Percentiles rank a stretch among this genome's conserved stretches.
Evolutionary conservation across 2,329 filamentous ascomycete species (phyloP).

Genomic region (Plenodomus biglobosus): DNA sequence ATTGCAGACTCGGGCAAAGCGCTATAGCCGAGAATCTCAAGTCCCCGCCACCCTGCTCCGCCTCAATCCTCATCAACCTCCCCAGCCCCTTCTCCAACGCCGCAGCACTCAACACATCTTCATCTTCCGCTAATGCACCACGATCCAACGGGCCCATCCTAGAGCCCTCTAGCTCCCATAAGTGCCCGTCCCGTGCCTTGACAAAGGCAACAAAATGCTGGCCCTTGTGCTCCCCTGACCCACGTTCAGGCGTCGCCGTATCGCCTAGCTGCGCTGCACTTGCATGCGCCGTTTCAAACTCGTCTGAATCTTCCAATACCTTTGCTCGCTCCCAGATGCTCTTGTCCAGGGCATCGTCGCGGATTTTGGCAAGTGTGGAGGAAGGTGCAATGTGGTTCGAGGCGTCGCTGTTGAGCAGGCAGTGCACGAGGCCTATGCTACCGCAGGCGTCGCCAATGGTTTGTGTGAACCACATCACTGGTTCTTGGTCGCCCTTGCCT

Average conservation of each 20-base stretch:
- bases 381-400: constrained; percentile 47
- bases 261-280: constrained; percentile 48
- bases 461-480: constrained; percentile 61
- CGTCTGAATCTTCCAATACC: constrained; percentile 54
- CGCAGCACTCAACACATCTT: constrained; percentile 49
- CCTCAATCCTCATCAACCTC: constrained; percentile 41
- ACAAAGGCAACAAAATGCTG: constrained; percentile 54
- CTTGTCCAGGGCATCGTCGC: constrained; percentile 50
- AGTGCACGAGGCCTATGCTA: constrained; percentile 59
- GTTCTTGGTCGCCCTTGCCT: constrained; percentile 52
- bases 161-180: constrained; percentile 52
- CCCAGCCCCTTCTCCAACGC: constrained; percentile 48
- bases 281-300: constrained; percentile 49
- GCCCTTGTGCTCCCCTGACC: constrained; percentile 33
- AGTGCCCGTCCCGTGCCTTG: constrained; percentile 48
- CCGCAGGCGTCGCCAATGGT: constrained; percentile 62
- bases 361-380: constrained; percentile 50
- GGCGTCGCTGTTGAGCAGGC: constrained; percentile 54
- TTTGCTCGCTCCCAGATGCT: constrained; percentile 51
- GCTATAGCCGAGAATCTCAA: constrained; percentile 51
- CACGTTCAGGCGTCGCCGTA: constrained; percentile 34
- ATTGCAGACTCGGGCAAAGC: constrained; percentile 29
- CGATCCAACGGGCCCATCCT: constrained; percentile 51
- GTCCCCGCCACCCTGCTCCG: constrained; percentile 42
- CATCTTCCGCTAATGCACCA: constrained; percentile 43